A percentile compares a stretch with the other conserved stretches of the same genome.
phyloP scores from a whole-genome alignment of 306 rosid species.

The Vigna unguiculata region DNA sequence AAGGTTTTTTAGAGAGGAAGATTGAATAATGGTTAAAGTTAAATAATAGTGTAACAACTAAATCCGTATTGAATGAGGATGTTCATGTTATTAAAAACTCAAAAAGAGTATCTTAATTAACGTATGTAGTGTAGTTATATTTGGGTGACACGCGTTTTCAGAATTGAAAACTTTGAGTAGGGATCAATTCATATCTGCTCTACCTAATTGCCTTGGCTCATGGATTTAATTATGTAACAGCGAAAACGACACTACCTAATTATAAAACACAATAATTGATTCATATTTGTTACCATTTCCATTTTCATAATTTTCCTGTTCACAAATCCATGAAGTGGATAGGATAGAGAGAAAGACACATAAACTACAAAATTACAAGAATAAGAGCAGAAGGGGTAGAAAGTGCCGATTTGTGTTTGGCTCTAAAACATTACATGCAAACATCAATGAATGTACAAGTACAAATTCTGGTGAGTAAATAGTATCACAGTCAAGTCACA shows the following conservation, averaged over 20 bases:
- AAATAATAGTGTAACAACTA: no score
- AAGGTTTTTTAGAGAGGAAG: no score
- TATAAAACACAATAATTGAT: constrained; percentile 24
- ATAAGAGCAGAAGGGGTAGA: neutral
- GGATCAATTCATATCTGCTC: constrained; percentile 74
- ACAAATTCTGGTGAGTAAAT: neutral
- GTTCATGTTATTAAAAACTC: neutral
- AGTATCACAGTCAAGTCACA: no score
- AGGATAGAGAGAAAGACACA: neutral
- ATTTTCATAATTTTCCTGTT: constrained; percentile 26
- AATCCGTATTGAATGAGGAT: constrained; percentile 6
- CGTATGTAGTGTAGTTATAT: constrained; percentile 53
- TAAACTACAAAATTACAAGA: constrained; percentile 8
- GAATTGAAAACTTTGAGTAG: constrained; percentile 48
- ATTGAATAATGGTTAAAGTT: no score
- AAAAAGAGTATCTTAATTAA: constrained; percentile 34
- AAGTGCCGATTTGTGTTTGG: no score
- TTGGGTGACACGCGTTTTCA: constrained; percentile 44
- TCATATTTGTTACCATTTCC: constrained; percentile 27
- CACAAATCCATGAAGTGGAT: neutral
- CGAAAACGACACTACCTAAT: constrained; percentile 43
- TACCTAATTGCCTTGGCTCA: constrained; percentile 62
- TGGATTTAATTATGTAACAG: constrained; percentile 38
- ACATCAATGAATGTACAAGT: constrained; percentile 10
- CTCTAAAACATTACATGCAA: constrained; percentile 25